Percentiles rank a stretch among this genome's conserved stretches.
These are phyloP conservation scores for Sphagnum fallax DNA, from an alignment of 228 moss, liverwort and hornwort genomes.

Conservation along the genomic window DNA sequence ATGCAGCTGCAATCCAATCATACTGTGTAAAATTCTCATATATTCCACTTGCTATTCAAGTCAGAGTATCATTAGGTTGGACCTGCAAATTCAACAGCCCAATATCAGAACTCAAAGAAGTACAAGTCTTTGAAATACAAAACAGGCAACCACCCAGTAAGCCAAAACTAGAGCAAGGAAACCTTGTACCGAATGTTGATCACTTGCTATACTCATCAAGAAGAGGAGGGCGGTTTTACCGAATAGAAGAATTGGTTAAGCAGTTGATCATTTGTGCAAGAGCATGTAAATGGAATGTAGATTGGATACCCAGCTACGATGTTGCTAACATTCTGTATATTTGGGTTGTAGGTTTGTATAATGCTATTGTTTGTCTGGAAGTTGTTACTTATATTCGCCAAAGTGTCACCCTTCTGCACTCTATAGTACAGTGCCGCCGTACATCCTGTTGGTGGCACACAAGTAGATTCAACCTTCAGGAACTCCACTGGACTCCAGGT, in stretches of 20 bases:
- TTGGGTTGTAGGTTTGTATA: slow-evolving; percentile 17
- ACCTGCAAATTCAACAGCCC: slow-evolving; percentile 18
- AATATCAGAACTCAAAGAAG: background rate
- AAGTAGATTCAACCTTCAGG: slow-evolving; percentile 12
- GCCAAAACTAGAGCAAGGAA: background rate
- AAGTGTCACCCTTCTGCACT: slow-evolving; percentile 15
- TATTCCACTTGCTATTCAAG: slow-evolving; percentile 1
- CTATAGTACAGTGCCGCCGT: slow-evolving; percentile 23
- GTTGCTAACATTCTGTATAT: slow-evolving; percentile 12
- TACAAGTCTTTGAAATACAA: background rate
- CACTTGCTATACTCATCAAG: too few relatives aligned
- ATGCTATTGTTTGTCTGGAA: slow-evolving; percentile 8
- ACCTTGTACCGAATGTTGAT: too few relatives aligned
- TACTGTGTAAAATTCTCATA: slow-evolving; percentile 31
- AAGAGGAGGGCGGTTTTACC: slow-evolving; percentile 1
- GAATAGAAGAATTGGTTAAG: slow-evolving; percentile 17
- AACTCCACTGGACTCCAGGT: slow-evolving; percentile 11
- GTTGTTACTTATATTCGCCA: background rate
- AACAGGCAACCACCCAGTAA: background rate
- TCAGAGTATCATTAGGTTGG: slow-evolving; percentile 4
- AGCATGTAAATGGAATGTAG: slow-evolving; percentile 26
- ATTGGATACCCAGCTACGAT: slow-evolving; percentile 17
- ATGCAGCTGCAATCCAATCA: slow-evolving; percentile 12
- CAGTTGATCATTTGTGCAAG: slow-evolving; percentile 26
- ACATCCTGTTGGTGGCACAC: slow-evolving; percentile 33